A percentile compares a stretch with the other conserved stretches of the same genome.
Evolutionary conservation across 176 grass and related monocot genomes (phyloP).

Genomic region (Bothriochloa decipiens): DNA sequence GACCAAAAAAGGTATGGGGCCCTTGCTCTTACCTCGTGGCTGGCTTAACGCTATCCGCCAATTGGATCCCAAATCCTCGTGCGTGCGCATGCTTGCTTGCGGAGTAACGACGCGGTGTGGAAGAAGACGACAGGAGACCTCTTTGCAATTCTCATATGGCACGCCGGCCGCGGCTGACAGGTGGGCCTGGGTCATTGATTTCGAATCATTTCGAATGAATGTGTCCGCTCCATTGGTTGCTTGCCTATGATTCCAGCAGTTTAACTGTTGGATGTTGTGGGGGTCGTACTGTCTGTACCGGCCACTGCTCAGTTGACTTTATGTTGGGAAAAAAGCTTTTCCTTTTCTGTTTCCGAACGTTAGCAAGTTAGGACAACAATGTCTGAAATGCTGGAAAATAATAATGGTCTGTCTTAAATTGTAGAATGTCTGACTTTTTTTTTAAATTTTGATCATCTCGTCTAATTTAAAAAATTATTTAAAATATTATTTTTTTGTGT

Average conservation of each 20-base stretch:
- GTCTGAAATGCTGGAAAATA: too few species aligned
- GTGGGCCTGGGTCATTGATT: constrained; percentile 8
- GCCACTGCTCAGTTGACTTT: constrained; percentile 21
- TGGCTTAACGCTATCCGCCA: constrained; percentile 4
- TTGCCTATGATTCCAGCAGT: constrained; percentile 13
- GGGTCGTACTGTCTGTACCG: background rate
- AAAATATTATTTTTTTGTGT: too few species aligned
- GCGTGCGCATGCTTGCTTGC: background rate
- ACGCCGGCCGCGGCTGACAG: background rate
- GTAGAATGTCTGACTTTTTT: too few species aligned
- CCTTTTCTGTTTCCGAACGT: background rate
- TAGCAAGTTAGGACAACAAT: too few species aligned
- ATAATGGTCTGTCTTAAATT: too few species aligned
- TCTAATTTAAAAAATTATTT: too few species aligned
- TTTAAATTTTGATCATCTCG: too few species aligned
- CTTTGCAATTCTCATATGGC: too few species aligned
- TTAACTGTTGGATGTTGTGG: constrained; percentile 33
- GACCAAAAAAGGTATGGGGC: too few species aligned
- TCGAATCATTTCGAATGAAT: constrained; percentile 43
- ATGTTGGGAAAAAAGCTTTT: background rate
- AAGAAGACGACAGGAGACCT: constrained; percentile 4
- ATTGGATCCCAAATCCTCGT: background rate
- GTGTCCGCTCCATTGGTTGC: background rate
- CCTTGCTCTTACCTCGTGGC: too few species aligned
- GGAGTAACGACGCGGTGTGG: background rate